Evolutionary conservation across 2,329 filamentous ascomycete genomes (phyloP), one percentile per base, ranked within the genome.

Genomic region (Calonectria pauciramosa): DNA sequence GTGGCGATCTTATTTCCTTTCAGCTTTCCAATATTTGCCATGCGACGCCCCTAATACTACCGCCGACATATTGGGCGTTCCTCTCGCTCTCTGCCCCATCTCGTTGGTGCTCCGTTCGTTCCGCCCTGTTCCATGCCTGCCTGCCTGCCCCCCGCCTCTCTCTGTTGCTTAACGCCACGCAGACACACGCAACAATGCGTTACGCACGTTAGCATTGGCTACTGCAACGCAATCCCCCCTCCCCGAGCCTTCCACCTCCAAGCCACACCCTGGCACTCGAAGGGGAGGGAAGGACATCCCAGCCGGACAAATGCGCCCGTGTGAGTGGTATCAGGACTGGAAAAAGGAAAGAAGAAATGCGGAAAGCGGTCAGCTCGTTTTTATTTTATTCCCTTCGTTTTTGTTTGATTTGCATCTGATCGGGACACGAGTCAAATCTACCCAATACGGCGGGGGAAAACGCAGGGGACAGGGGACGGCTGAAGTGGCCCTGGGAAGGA

Each of bases 201-300:
- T 54, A 54, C 65, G 28, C n/a, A 49, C 16, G 4, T 66, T 51
- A 11, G 41, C 44, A 51, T 66, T 49, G 67, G 56, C 32, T 28
- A 52, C 65, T 69, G 67, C 56, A 60, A 60, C 67, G 67, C 54
- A 60, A 32, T 56, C 49, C 65, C 9, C 26, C 38, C 7, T 8
- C n/a, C 26, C 30, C 32, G 20, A 32, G 20, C 64, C 26, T 30
- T 16, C 23, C 30, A n/a, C 11, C 56, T 32, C 67, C 67, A 70
- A 70, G 67, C 67, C 67, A 69, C 66, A 59, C 38, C 52, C 54
- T 44, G 67, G 67, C 30, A 60, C 41, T 44, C 18, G 18, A 44
- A 18, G 18, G 16, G 38, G 16, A 28, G 51, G 38, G 36, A 32
- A 47, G 23, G 52, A 6, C 18, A 60, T 16, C 56, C 56, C 56